Evolutionary conservation across 257 asterid species (phyloP), one percentile per base, ranked within the genome.

Genomic region (Cinchona pubescens): DNA sequence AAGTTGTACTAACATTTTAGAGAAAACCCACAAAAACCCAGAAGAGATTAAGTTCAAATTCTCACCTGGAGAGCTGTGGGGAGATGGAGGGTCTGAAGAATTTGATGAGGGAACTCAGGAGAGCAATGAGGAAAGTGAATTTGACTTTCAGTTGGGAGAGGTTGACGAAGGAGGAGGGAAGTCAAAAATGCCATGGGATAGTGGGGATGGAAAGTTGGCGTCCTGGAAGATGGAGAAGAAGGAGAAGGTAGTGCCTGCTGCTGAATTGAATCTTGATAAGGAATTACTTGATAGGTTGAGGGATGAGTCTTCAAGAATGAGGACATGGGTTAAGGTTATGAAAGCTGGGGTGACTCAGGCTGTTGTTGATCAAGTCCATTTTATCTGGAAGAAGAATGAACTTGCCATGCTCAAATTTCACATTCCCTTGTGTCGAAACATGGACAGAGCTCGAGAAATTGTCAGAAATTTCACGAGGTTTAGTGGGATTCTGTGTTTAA

Each of bases 361-460:
- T 74, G 97, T 89, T 73, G 90, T 90, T 69, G 84, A 88, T 85
- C 91, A 86, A 85, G 80, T 94, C 78, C 86, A 69, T 64, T 76
- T 75, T 43, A 49, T 76, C 71, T 94, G 99, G 99, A 86, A 88
- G 80, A 79, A 76, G 67, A 82, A 80, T 75, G 97, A 92, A 85
- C 97, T 94, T n/a, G 95, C 95, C 67, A 88, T 94, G 97, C 72
- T 94, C 75, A 94, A 89, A 46, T 92, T 94, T 83, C 96, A 88
- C 73, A 48, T 92, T 77, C 99, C 99, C 55, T 85, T 92, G 88
- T 87, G 90, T 55, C 84, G 85, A 21, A 90, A 90, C 80, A 89
- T 94, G 97, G 88, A 84, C 53, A 85, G 97, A 83, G 96, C 99
- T 2, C 88, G 76, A 76, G 97, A 94, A 79, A 92, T 94, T 32